Percentiles rank a stretch among this genome's conserved stretches.
These are phyloP conservation scores for Botrytis fragariae DNA, from an alignment of 2,329 filamentous ascomycete species.

Conservation along the genomic window DNA sequence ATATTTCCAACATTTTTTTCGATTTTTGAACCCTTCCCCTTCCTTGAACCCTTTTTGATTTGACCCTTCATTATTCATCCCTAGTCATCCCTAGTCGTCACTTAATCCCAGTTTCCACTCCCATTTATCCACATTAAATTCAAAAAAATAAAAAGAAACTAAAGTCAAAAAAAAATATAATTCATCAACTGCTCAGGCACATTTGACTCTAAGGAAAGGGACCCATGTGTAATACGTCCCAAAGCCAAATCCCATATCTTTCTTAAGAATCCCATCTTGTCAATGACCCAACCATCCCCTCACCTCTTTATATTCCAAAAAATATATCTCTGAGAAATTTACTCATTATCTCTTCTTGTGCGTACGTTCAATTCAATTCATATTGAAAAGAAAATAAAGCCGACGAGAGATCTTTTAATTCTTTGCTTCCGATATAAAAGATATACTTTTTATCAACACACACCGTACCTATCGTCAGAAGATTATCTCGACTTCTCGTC, in stretches of 20 bases:
- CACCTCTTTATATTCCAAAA: slow-evolving; percentile 1
- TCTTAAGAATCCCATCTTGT: slow-evolving; percentile 20
- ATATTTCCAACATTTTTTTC: slow-evolving; percentile 1
- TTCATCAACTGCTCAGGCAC: neutral
- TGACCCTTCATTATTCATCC: neutral
- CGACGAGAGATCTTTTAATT: neutral
- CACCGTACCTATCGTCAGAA: neutral
- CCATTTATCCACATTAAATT: slow-evolving; percentile 1
- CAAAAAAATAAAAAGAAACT: neutral
- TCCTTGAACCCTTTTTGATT: neutral
- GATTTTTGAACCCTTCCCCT: slow-evolving; percentile 3
- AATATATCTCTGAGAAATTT: neutral
- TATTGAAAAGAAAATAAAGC: neutral
- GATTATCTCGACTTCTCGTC: neutral
- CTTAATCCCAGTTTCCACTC: neutral
- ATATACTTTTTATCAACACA: neutral
- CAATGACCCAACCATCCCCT: neutral
- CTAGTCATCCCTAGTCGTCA: neutral
- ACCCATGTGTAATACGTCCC: neutral
- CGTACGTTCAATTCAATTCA: neutral
- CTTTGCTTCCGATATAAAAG: neutral
- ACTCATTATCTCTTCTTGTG: neutral
- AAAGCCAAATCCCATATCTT: slow-evolving; percentile 18
- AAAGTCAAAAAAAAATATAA: neutral
- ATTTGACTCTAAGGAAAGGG: slow-evolving; percentile 2